Conservation (phyloP, 1,284 basidiomycete species). For the Trichosporon ovoides region DNA sequence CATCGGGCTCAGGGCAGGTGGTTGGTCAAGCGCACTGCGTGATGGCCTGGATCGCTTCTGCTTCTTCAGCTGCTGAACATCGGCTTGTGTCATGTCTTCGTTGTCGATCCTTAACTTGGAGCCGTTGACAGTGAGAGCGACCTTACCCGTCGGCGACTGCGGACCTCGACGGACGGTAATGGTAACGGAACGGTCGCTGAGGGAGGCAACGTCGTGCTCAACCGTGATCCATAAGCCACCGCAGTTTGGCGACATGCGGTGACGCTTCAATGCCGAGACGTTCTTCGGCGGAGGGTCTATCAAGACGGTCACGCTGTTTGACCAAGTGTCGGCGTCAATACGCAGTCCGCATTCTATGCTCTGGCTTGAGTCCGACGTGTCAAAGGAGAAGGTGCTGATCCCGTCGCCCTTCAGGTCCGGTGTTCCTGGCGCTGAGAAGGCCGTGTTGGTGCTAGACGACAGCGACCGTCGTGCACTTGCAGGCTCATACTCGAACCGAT, state of each 20-base stretch:
- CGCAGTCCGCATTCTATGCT: constrained; percentile 85
- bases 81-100: constrained; percentile 83
- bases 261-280: constrained; percentile 77
- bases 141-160: constrained; percentile 50
- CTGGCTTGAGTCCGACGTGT: background rate
- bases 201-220: constrained; percentile 72
- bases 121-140: constrained; percentile 86
- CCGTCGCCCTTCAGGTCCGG: background rate
- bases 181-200: constrained; percentile 68
- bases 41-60: constrained; percentile 81
- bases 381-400: background rate
- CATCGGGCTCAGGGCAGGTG: constrained; percentile 69
- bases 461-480: constrained; percentile 55
- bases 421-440: constrained; percentile 22
- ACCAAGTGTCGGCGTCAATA: constrained; percentile 92
- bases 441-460: constrained; percentile 44
- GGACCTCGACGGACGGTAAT: constrained; percentile 63
- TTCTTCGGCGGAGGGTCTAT: constrained; percentile 88
- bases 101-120: constrained; percentile 78
- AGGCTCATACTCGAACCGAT: constrained; percentile 79
- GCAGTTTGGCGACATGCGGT: constrained; percentile 77
- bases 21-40: constrained; percentile 86
- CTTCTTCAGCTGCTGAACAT: constrained; percentile 74
- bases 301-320: constrained; percentile 76
- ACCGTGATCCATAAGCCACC: constrained; percentile 96